phyloP scores from a whole-genome alignment of 129 eudicot genomes.

The Flaveria linearis region DNA sequence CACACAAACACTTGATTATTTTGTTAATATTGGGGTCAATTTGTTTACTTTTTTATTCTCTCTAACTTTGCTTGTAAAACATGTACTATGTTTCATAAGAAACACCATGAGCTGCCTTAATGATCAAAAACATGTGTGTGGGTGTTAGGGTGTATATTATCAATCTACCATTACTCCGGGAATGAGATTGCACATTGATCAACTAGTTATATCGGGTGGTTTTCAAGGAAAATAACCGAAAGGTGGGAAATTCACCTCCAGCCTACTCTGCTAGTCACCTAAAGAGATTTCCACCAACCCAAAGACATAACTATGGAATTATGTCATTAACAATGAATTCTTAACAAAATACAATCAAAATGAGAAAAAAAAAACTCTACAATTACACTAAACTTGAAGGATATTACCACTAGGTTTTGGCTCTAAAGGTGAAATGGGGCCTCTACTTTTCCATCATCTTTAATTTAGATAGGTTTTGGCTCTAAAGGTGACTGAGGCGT shows the following conservation, averaged over 20 bases:
- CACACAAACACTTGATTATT: too few species aligned
- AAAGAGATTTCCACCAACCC: neutral
- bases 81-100: neutral
- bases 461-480: neutral
- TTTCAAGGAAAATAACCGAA: neutral
- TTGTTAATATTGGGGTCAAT: too few species aligned
- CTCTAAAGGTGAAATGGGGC: neutral
- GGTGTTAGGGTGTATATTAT: neutral
- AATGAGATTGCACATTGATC: neutral
- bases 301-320: neutral
- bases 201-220: neutral
- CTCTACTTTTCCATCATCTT: neutral
- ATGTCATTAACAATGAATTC: neutral
- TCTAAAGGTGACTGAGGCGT: too few species aligned
- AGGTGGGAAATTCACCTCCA: neutral
- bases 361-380: neutral
- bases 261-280: neutral
- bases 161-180: neutral
- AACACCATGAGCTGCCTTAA: neutral
- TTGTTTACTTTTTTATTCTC: too few species aligned
- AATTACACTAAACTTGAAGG: neutral
- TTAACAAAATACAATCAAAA: neutral
- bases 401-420: neutral
- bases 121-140: neutral
- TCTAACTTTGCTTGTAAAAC: neutral